Evolutionary conservation across 2,329 filamentous ascomycete species (phyloP), one percentile per base, ranked within the genome.

Genomic region (Cordyceps fumosorosea): DNA sequence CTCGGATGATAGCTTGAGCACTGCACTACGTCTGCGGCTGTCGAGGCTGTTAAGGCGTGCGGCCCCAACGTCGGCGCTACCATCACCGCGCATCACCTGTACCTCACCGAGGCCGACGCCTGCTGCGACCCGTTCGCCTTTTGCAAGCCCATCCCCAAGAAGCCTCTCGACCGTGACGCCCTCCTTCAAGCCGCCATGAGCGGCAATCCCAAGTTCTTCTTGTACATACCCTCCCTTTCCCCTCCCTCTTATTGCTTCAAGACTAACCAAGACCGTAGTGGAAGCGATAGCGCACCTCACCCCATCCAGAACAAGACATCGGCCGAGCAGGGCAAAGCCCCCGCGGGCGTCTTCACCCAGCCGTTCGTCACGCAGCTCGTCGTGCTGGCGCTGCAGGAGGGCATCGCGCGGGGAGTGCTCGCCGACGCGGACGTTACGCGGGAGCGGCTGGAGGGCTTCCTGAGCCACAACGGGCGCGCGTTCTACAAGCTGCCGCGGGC

Each of bases 11-110:
- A 72, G 70, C 74, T 95, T 53, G 90, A 97, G 78, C 93, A 97
- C 77, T 96, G 91, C 80, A 93, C 91, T 12, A 96, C 91, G 1
- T 87, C 86, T 1, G 90, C 89, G 0, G 93, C 92, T 0, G 80
- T 96, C 5, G 84, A 89, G 65, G 87, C 91, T 0, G 93, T 97
- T 42, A 82, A 83, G 66, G 79, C 84, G 16, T 96, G 91, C 70
- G 91, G 91, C 0, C 83, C 87, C 20, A 89, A 84, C 3, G 93
- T 97, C 26, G 88, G 84, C 0, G 88, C 83, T 4, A 93, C 90
- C 11, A 91, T 96, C 67, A 96, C 92, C 0, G 90, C 91, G 2
- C 92, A 96, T 71, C 92, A 96, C 70, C 80, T 96, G 24, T 91
- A 85, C 67, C 81, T 97, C 37, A 91, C 89, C 14, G 86, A 90